phyloP scores from a whole-genome alignment of 2,329 filamentous ascomycete genomes.

The Exophiala alcalophila region DNA sequence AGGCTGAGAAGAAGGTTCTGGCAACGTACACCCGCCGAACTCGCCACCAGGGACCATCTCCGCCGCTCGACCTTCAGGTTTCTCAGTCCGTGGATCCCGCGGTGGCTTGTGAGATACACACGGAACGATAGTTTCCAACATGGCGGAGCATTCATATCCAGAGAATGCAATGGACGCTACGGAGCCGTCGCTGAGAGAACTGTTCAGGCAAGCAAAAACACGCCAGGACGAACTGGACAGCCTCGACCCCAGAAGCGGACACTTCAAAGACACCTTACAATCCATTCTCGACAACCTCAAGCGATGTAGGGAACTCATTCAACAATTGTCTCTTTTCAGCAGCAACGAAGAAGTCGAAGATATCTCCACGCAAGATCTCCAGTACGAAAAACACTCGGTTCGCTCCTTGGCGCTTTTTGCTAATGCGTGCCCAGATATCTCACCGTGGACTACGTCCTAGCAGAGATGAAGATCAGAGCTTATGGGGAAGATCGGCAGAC shows the following conservation, averaged over 20 bases:
- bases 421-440: constrained; percentile 57
- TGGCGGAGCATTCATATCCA: background rate
- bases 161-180: constrained; percentile 11
- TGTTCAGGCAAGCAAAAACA: constrained; percentile 25
- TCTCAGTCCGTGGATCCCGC: no score
- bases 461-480: constrained; percentile 69
- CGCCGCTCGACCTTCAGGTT: no score
- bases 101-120: no score
- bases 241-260: constrained; percentile 24
- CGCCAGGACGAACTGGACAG: constrained; percentile 24
- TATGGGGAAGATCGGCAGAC: constrained; percentile 63
- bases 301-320: constrained; percentile 66
- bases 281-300: constrained; percentile 38
- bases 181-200: constrained; percentile 23
- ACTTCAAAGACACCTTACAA: constrained; percentile 23
- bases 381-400: constrained; percentile 47
- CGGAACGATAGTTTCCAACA: no score
- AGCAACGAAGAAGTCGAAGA: constrained; percentile 87
- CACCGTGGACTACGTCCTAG: constrained; percentile 71
- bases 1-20: background rate
- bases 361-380: constrained; percentile 76
- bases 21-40: background rate
- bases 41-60: no score
- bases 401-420: background rate
- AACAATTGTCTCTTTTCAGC: constrained; percentile 78